Percentiles rank a stretch among this genome's conserved stretches.
phyloP scores from a whole-genome alignment of 106 monocot genomes.

The Agapanthus africanus region DNA sequence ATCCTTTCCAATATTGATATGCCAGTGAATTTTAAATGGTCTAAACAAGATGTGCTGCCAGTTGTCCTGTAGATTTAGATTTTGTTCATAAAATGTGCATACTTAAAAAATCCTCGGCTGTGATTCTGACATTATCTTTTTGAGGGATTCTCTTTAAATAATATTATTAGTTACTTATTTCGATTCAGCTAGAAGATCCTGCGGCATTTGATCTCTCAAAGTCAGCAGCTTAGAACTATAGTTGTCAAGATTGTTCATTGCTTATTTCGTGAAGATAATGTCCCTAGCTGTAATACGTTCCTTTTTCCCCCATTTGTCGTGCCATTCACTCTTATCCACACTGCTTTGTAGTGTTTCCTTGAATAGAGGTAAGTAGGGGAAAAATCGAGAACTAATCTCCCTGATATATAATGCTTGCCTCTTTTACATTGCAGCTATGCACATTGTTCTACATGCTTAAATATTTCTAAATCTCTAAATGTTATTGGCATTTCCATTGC shows the following conservation, averaged over 20 bases:
- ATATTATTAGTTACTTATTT: not conserved
- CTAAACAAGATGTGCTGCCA: not conserved
- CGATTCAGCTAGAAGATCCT: not conserved
- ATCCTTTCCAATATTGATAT: not conserved
- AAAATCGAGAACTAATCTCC: not conserved
- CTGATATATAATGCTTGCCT: not conserved
- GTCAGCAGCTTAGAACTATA: not conserved
- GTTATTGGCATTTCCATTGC: not conserved
- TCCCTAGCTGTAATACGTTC: not conserved
- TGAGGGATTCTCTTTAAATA: not conserved
- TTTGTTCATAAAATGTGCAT: not conserved
- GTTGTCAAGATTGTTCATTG: not conserved
- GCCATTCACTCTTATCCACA: too few relatives aligned
- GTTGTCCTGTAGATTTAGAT: not conserved
- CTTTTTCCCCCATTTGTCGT: not conserved
- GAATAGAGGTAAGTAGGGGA: not conserved
- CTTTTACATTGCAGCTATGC: not conserved
- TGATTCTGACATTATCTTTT: too few relatives aligned
- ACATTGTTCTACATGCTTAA: not conserved
- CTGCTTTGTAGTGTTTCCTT: too few relatives aligned
- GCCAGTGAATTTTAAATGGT: not conserved
- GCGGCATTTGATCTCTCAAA: not conserved
- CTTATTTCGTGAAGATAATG: not conserved
- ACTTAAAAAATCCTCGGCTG: too few relatives aligned
- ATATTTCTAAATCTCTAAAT: not conserved